phyloP scores from a whole-genome alignment of 2,329 filamentous ascomycete genomes.

The Arthrobotrys musiformis region DNA sequence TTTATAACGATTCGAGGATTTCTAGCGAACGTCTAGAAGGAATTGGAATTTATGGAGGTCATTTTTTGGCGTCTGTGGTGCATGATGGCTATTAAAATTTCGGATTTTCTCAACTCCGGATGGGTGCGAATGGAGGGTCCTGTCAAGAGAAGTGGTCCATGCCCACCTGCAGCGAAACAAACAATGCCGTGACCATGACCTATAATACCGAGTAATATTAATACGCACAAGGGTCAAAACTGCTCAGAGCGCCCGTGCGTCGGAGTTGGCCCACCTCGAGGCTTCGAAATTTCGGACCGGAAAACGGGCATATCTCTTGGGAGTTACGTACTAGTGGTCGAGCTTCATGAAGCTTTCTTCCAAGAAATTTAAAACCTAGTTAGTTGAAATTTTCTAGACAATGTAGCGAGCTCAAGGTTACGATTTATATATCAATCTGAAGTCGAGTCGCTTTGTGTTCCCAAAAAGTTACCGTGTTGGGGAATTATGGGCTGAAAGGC shows the following conservation, averaged over 20 bases:
- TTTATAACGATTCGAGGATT: slow-evolving; percentile 9
- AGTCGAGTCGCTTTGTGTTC: no score
- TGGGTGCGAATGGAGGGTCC: background rate
- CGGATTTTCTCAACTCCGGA: slow-evolving; percentile 23
- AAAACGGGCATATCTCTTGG: background rate
- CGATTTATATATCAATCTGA: no score
- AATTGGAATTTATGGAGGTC: background rate
- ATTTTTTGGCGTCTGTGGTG: background rate
- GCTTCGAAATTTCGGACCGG: background rate
- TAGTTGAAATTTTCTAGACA: no score
- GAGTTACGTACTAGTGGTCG: no score
- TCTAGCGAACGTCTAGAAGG: slow-evolving; percentile 26
- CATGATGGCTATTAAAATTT: background rate
- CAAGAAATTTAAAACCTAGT: no score
- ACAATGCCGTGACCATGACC: background rate
- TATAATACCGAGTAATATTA: slow-evolving; percentile 22
- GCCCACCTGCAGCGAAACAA: slow-evolving; percentile 13
- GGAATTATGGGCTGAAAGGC: no score
- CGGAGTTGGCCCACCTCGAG: slow-evolving; percentile 6
- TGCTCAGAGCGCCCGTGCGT: slow-evolving; percentile 27
- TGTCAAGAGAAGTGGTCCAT: background rate
- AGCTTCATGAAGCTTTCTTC: no score
- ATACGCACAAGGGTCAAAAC: slow-evolving; percentile 29
- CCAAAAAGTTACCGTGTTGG: background rate
- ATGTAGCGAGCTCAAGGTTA: no score